phyloP scores from a whole-genome alignment of 2,329 filamentous ascomycete genomes.

The Anisogramma anomala region DNA sequence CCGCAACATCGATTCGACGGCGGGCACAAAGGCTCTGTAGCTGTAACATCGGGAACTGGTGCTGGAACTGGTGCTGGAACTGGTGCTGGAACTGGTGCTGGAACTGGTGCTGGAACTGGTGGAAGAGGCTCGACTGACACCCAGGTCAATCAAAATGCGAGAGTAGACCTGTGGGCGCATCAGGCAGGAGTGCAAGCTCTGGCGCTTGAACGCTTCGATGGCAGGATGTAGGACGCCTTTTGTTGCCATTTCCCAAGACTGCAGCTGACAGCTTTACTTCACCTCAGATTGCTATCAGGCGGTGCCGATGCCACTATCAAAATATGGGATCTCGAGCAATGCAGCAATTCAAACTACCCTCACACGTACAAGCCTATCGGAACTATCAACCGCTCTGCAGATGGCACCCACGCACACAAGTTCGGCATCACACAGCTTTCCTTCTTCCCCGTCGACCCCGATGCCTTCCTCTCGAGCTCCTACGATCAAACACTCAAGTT shows the following conservation, averaged over 20 bases:
- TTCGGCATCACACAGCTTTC: conserved; percentile 65
- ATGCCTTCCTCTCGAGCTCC: conserved; percentile 64
- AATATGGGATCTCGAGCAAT: conserved; percentile 73
- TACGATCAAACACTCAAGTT: conserved; percentile 69
- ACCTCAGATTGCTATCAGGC: conserved; percentile 61
- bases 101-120: conserved; percentile 17
- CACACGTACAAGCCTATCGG: conserved; percentile 44
- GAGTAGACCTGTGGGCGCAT: conserved; percentile 50
- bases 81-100: no score
- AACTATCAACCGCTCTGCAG: conserved; percentile 33
- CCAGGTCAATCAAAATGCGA: conserved; percentile 20
- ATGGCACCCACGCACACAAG: conserved; percentile 34
- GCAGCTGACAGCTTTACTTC: conserved; percentile 11
- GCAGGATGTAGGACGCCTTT: conserved; percentile 47
- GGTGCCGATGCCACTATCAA: conserved; percentile 76
- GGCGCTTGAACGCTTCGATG: conserved; percentile 72
- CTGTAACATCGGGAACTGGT: conserved; percentile 18
- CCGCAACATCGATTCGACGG: conserved; percentile 62
- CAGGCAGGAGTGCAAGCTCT: conserved; percentile 68
- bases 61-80: no score
- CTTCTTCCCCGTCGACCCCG: conserved; percentile 68
- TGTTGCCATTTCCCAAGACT: not conserved
- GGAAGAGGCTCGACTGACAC: conserved; percentile 13
- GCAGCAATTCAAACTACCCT: conserved; percentile 30
- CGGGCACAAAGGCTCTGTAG: conserved; percentile 30